Conservation (phyloP, 1,284 basidiomycete genomes). For the Cutaneotrichosporon cutaneum region DNA sequence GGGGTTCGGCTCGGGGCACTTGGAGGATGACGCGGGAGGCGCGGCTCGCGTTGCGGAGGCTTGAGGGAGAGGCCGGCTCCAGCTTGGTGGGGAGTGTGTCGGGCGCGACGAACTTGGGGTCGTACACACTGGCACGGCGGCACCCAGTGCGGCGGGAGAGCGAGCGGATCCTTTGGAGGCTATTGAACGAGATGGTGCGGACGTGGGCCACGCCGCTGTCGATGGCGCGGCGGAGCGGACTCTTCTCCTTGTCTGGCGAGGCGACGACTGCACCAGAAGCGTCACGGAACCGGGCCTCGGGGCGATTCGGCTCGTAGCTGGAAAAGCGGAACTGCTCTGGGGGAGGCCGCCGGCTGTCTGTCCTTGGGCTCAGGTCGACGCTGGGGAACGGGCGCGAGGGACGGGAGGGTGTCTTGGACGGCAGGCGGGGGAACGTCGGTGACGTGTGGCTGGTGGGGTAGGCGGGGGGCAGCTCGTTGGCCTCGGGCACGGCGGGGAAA, state of each 20-base stretch:
- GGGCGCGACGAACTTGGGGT: neutral
- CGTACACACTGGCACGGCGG: neutral
- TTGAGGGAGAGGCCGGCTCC: neutral
- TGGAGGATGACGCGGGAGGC: neutral
- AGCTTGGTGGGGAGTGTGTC: neutral
- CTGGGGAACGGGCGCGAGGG: neutral
- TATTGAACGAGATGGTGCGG: neutral
- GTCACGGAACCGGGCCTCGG: neutral
- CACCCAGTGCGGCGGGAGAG: neutral
- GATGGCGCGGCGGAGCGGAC: neutral
- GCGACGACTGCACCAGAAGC: neutral
- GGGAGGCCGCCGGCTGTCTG: neutral
- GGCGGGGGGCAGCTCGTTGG: neutral
- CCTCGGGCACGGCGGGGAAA: neutral
- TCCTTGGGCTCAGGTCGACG: neutral
- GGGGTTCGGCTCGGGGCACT: neutral
- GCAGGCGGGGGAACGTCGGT: neutral
- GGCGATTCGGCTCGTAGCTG: neutral
- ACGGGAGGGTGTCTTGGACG: neutral
- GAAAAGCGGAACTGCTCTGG: neutral
- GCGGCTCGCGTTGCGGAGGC: neutral
- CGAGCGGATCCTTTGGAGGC: neutral
- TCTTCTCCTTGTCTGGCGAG: neutral
- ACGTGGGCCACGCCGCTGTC: neutral
- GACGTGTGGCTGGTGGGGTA: neutral